These are phyloP conservation scores for Cystobasidiaceae sp. DNA, from an alignment of 1,284 basidiomycete species.

Conservation along the genomic window DNA sequence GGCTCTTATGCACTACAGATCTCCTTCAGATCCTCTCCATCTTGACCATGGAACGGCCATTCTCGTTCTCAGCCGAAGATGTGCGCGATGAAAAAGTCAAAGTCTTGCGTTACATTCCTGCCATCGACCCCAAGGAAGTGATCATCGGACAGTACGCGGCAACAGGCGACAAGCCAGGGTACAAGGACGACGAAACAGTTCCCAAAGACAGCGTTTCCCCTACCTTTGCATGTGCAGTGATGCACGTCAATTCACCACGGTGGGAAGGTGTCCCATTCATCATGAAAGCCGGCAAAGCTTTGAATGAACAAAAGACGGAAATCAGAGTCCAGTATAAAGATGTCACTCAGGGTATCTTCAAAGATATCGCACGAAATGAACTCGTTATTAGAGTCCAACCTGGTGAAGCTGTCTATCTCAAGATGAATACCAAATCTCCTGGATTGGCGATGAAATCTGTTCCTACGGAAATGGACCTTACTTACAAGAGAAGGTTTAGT, in stretches of 20 bases:
- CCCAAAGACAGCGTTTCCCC: constrained; percentile 86
- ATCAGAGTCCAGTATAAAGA: constrained; percentile 95
- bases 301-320: constrained; percentile 96
- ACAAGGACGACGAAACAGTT: constrained; percentile 89
- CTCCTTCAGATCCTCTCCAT: constrained; percentile 86
- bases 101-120: constrained; percentile 80
- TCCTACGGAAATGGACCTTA: constrained; percentile 92
- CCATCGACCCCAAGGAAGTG: constrained; percentile 68
- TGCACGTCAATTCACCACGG: constrained; percentile 86
- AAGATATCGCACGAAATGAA: constrained; percentile 88
- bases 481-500: constrained; percentile 87
- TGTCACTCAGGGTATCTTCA: constrained; percentile 90
- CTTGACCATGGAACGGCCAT: constrained; percentile 91
- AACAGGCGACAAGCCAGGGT: constrained; percentile 82
- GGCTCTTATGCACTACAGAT: constrained; percentile 54
- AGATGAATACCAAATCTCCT: constrained; percentile 88
- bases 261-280: constrained; percentile 98
- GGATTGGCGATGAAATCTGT: constrained; percentile 82
- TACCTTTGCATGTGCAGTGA: constrained; percentile 79
- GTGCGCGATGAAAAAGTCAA: constrained; percentile 98
- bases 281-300: constrained; percentile 90
- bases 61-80: constrained; percentile 93
- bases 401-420: constrained; percentile 87
- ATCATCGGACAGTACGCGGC: constrained; percentile 87
- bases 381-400: constrained; percentile 93